Evolutionary conservation across 352 stramenopile species (phyloP).

Genomic region (Pythium folliculosum): DNA sequence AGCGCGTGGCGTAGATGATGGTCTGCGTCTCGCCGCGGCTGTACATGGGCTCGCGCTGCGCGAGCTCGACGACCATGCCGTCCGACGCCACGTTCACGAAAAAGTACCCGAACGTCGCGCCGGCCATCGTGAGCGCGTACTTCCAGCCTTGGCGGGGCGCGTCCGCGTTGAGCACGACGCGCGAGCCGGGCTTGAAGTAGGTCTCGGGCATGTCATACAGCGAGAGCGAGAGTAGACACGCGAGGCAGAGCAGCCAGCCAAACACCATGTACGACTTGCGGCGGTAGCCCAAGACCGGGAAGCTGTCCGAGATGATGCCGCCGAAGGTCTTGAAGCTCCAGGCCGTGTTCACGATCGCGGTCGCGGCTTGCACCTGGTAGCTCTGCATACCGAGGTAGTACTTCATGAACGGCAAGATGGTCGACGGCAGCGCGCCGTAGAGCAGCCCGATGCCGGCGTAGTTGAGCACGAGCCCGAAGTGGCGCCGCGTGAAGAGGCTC

Average conservation of each 20-base stretch:
- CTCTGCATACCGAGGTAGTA: slow-evolving; percentile 66
- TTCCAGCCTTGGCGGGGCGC: slow-evolving; percentile 40
- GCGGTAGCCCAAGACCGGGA: slow-evolving; percentile 59
- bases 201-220: slow-evolving; percentile 25
- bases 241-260: slow-evolving; percentile 51
- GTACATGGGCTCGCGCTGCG: slow-evolving; percentile 58
- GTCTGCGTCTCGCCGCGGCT: slow-evolving; percentile 62
- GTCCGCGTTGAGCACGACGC: slow-evolving; percentile 24
- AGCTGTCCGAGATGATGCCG: slow-evolving; percentile 62
- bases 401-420: slow-evolving; percentile 56
- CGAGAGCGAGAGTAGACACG: slow-evolving; percentile 42
- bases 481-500: slow-evolving; percentile 43
- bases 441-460: slow-evolving; percentile 68
- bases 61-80: slow-evolving; percentile 74
- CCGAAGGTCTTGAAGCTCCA: slow-evolving; percentile 74
- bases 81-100: slow-evolving; percentile 86
- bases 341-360: slow-evolving; percentile 52
- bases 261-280: slow-evolving; percentile 71
- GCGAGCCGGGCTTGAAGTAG: slow-evolving; percentile 27
- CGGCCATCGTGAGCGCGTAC: slow-evolving; percentile 71
- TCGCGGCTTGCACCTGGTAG: slow-evolving; percentile 56
- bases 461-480: slow-evolving; percentile 67
- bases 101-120: slow-evolving; percentile 85
- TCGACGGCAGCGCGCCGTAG: slow-evolving; percentile 64
- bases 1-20: slow-evolving; percentile 45